Base-by-base conservation (phyloP, 148 eudicot genomes). In the Silene uniflora region DNA sequence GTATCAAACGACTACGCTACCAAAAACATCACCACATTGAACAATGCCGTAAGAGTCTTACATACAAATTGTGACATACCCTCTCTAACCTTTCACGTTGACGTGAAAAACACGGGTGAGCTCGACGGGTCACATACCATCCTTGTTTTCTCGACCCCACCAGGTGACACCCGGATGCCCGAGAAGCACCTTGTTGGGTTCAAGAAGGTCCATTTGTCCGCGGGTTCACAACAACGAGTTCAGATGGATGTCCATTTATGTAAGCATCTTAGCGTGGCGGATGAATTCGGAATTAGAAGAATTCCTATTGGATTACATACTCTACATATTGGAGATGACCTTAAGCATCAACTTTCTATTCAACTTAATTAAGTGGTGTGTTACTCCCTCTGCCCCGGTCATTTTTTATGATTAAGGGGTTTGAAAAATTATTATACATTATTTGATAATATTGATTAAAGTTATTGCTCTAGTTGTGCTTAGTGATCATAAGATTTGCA, bases 271-370 rank as follows among this genome's bases (percentile, higher is more conserved):
- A 90, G 98, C 56, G 84, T 86, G 23, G 88, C 78, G 6, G 98
- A 93, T 70, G 78, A 78, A 58, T 85, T 52, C 54, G 96, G 96
- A 16, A 81, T 88, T 29, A 49, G 87, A 77, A 93, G 93, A 74
- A 88, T 93, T 61, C 89, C 89, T 32, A 83, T 89, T 77, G 98
- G 98, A 44, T 77, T 85, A 29, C 96, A 93, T 71, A 81, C 75
- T 49, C 84, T 90, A 61, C 96, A 93, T 67, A 84, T 93, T 82
- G 98, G 98, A 25, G 91, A 93, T 78, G 93, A 93, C 54, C 22
- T 89, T 62, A 88, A 85, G 76, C 94, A 92, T 81, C 78, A 88
- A 5, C 46, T 89, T 44, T 69, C 87, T 23, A 81, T 91, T 58
- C 78, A 87, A 59, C 61, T 80, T 49, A 71, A 79, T n/a, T 70